phyloP scores from a whole-genome alignment of 345 rosid genomes.

The Populus ilicifolia region DNA sequence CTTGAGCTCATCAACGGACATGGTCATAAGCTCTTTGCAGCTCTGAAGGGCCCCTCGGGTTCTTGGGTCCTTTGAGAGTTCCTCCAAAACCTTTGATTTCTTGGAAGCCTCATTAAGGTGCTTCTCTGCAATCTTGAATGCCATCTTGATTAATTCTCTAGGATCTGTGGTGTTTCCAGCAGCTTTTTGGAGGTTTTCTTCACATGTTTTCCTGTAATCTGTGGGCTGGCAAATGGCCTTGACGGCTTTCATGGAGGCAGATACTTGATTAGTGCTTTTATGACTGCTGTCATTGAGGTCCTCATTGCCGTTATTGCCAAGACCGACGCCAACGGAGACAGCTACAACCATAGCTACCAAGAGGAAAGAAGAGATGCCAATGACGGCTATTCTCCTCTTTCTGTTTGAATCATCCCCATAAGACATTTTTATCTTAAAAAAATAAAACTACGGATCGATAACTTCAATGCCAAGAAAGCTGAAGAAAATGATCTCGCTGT shows the following conservation, averaged over 20 bases:
- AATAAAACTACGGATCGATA: neutral
- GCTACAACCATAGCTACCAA: constrained; percentile 50
- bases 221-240: constrained; percentile 60
- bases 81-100: constrained; percentile 41
- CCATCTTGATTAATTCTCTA: constrained; percentile 47
- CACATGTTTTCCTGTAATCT: constrained; percentile 48
- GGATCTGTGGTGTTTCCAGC: constrained; percentile 51
- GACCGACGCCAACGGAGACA: constrained; percentile 37
- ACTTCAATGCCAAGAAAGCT: neutral
- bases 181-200: constrained; percentile 32
- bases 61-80: constrained; percentile 52
- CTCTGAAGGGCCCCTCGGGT: constrained; percentile 42
- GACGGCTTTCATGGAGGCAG: constrained; percentile 57
- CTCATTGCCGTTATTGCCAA: neutral
- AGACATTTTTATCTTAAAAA: neutral
- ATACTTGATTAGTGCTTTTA: constrained; percentile 3
- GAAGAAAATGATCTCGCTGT: neutral
- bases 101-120: constrained; percentile 37
- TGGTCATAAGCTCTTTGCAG: constrained; percentile 61
- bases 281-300: neutral
- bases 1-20: constrained; percentile 47
- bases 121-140: constrained; percentile 43
- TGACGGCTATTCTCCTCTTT: constrained; percentile 39
- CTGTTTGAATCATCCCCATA: constrained; percentile 16
- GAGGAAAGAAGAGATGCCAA: constrained; percentile 44